phyloP scores from a whole-genome alignment of 495 filamentous ascomycete genomes.

The Penicillium bialowiezense region DNA sequence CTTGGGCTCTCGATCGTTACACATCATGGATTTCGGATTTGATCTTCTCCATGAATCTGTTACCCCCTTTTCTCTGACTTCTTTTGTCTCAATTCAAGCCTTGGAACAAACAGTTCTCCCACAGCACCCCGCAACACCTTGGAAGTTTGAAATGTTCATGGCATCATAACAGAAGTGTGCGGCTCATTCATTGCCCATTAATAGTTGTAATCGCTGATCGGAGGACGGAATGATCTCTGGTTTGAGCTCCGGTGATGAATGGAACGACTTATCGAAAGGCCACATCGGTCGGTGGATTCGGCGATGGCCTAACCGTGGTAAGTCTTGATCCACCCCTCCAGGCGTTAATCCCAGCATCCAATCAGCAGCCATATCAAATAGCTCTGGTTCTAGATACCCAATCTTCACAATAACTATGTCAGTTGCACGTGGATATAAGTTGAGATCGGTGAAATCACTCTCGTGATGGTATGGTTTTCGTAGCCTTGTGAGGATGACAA shows the following conservation, averaged over 20 bases:
- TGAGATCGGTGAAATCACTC: constrained; percentile 50
- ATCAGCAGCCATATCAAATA: constrained; percentile 53
- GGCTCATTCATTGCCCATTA: too few relatives aligned
- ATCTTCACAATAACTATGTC: constrained; percentile 60
- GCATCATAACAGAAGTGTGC: too few relatives aligned
- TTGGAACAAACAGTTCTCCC: too few relatives aligned
- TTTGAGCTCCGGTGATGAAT: constrained; percentile 33
- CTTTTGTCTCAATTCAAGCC: too few relatives aligned
- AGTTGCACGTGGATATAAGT: constrained; percentile 42
- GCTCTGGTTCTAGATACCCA: constrained; percentile 56
- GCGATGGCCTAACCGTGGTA: constrained; percentile 46
- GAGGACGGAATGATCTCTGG: constrained; percentile 44
- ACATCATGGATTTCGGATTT: too few relatives aligned
- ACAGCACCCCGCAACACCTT: too few relatives aligned
- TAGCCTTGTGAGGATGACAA: constrained; percentile 52
- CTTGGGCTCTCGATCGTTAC: too few relatives aligned
- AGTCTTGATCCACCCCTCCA: constrained; percentile 55
- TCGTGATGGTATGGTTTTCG: constrained; percentile 59
- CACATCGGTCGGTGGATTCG: constrained; percentile 53
- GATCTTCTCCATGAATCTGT: too few relatives aligned
- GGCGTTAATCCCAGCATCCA: constrained; percentile 56
- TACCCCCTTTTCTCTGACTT: too few relatives aligned
- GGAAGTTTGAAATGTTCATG: too few relatives aligned
- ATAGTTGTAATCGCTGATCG: too few relatives aligned
- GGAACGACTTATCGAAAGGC: constrained; percentile 49